phyloP scores from a whole-genome alignment of 805 yeast species.

The Sugiyamaella americana region DNA sequence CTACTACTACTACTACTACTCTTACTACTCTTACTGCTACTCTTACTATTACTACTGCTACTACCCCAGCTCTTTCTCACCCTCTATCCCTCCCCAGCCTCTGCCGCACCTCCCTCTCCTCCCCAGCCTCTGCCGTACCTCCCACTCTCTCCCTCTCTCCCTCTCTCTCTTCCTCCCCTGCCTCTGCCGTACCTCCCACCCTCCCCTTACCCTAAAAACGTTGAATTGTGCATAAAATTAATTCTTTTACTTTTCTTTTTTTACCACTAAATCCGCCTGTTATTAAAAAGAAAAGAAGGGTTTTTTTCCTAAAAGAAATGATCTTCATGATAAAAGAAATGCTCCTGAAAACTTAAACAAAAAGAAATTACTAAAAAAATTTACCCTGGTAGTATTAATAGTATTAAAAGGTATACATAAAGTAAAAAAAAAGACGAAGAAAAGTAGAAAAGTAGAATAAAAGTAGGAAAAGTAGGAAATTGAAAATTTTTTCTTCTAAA shows the following conservation, averaged over 20 bases:
- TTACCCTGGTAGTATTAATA: too few relatives aligned
- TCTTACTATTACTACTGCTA: not conserved
- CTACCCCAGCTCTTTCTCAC: conserved; percentile 3
- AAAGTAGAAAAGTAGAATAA: too few relatives aligned
- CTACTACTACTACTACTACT: conserved; percentile 2
- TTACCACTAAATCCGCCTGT: not conserved
- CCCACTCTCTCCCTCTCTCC: not conserved
- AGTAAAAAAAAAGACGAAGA: too few relatives aligned
- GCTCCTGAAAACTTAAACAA: too few relatives aligned
- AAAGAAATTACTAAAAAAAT: too few relatives aligned
- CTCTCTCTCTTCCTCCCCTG: not conserved
- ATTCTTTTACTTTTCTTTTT: not conserved
- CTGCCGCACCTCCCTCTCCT: not conserved
- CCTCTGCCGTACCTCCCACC: not conserved
- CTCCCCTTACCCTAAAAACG: not conserved
- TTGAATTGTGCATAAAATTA: too few relatives aligned
- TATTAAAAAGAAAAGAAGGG: not conserved
- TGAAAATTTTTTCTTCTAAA: too few relatives aligned
- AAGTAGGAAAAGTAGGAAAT: too few relatives aligned
- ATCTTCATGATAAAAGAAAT: too few relatives aligned
- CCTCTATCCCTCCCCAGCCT: not conserved
- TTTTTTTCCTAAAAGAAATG: not conserved
- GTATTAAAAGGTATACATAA: too few relatives aligned
- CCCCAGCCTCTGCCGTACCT: not conserved
- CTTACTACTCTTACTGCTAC: conserved; percentile 2